Percentiles rank a stretch among this genome's conserved stretches.
Evolutionary conservation across 805 yeast species (phyloP).

Genomic region (Wickerhamiella bombiphila): DNA sequence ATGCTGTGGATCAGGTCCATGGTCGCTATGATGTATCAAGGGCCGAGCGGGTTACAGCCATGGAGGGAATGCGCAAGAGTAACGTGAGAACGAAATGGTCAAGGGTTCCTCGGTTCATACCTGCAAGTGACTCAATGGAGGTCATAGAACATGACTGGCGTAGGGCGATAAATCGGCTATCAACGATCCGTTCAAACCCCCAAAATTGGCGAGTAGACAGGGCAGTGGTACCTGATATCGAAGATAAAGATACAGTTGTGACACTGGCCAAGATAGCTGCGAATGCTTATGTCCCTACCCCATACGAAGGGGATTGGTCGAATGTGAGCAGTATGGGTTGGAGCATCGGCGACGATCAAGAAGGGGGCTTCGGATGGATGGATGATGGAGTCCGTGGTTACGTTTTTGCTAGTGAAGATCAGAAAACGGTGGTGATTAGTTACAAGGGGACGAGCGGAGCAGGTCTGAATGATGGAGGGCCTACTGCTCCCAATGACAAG

Average conservation of each 20-base stretch:
- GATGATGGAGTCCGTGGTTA: constrained; percentile 81
- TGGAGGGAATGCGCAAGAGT: not conserved
- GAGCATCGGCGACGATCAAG: constrained; percentile 28
- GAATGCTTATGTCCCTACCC: constrained; percentile 74
- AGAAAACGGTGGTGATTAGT: constrained; percentile 53
- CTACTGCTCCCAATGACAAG: constrained; percentile 70
- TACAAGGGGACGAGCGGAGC: constrained; percentile 90
- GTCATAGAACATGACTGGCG: constrained; percentile 40
- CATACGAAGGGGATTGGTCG: constrained; percentile 73
- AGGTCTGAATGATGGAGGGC: constrained; percentile 37
- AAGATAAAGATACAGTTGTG: constrained; percentile 59
- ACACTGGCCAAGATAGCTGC: constrained; percentile 74
- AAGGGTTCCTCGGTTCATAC: constrained; percentile 3
- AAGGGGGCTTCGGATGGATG: constrained; percentile 73
- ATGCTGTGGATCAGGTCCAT: constrained; percentile 3
- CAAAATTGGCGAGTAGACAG: constrained; percentile 52
- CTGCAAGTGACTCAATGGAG: constrained; percentile 25
- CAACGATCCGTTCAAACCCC: constrained; percentile 17
- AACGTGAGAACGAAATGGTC: not conserved
- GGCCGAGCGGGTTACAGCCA: constrained; percentile 1
- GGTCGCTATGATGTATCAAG: constrained; percentile 3
- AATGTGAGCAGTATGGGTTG: constrained; percentile 33
- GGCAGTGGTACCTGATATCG: constrained; percentile 54
- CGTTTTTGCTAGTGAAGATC: constrained; percentile 50
- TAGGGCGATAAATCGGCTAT: constrained; percentile 19